Conservation (phyloP, 352 stramenopile species). For the Peronospora tabacina region DNA sequence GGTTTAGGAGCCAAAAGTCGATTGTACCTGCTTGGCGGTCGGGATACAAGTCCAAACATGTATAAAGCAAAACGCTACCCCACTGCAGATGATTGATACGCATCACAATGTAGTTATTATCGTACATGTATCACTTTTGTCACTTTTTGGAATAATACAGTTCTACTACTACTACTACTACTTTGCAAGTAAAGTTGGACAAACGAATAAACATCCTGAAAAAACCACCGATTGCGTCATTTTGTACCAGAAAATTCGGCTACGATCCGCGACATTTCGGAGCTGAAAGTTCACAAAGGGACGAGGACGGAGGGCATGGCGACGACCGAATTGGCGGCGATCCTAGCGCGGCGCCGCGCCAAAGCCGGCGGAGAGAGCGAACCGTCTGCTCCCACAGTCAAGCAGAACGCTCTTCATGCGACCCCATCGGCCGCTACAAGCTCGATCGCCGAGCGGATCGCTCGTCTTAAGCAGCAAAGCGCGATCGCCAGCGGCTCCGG, state of each 20-base stretch:
- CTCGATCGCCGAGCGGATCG: slow-evolving; percentile 74
- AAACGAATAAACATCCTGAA: no score
- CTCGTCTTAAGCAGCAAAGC: slow-evolving; percentile 61
- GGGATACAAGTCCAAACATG: slow-evolving; percentile 11
- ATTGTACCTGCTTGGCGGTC: not conserved
- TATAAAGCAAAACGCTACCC: slow-evolving; percentile 13
- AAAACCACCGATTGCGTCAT: no score
- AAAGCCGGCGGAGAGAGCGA: slow-evolving; percentile 49
- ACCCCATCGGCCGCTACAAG: slow-evolving; percentile 23
- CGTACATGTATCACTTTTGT: not conserved
- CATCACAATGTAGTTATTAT: not conserved
- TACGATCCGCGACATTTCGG: slow-evolving; percentile 11
- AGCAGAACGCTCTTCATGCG: slow-evolving; percentile 15
- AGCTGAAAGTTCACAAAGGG: slow-evolving; percentile 19
- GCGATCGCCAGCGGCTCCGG: slow-evolving; percentile 27
- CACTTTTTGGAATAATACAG: not conserved
- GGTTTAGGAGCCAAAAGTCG: slow-evolving; percentile 1
- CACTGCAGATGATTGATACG: slow-evolving; percentile 4
- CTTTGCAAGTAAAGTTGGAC: no score
- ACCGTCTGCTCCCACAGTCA: slow-evolving; percentile 23
- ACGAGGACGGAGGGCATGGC: slow-evolving; percentile 40
- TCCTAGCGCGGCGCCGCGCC: slow-evolving; percentile 64
- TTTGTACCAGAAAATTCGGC: no score
- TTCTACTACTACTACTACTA: no score
- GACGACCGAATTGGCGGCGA: slow-evolving; percentile 75